phyloP scores from a whole-genome alignment of 2,329 filamentous ascomycete species.

The Stromatinia cepivora region DNA sequence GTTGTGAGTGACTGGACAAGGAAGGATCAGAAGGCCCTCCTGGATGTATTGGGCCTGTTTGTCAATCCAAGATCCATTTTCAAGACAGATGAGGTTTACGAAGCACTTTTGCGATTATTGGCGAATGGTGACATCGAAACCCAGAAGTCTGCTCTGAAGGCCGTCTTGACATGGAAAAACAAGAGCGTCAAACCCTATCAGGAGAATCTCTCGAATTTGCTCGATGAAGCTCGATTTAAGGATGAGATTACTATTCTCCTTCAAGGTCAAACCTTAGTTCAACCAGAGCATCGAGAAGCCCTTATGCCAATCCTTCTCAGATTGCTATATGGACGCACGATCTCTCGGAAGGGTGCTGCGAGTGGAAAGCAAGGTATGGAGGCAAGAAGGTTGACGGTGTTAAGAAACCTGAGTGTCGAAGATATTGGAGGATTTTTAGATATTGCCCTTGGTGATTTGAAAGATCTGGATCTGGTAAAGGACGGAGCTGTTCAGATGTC shows the following conservation, averaged over 20 bases:
- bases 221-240: slow-evolving; percentile 89
- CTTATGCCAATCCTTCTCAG: slow-evolving; percentile 86
- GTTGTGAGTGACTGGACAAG: slow-evolving; percentile 62
- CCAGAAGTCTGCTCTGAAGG: slow-evolving; percentile 81
- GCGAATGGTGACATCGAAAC: slow-evolving; percentile 88
- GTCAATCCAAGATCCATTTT: slow-evolving; percentile 83
- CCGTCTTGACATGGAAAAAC: slow-evolving; percentile 86
- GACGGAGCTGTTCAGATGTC: slow-evolving; percentile 40
- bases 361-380: slow-evolving; percentile 81
- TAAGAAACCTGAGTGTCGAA: slow-evolving; percentile 72
- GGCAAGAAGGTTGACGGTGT: slow-evolving; percentile 74
- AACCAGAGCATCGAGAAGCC: slow-evolving; percentile 67
- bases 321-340: slow-evolving; percentile 84
- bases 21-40: slow-evolving; percentile 79
- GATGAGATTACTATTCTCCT: slow-evolving; percentile 92
- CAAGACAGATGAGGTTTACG: slow-evolving; percentile 72
- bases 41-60: slow-evolving; percentile 81
- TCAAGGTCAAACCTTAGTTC: slow-evolving; percentile 71
- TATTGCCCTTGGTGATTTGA: slow-evolving; percentile 74
- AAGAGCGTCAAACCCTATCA: slow-evolving; percentile 73
- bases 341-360: slow-evolving; percentile 74
- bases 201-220: slow-evolving; percentile 79
- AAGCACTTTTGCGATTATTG: slow-evolving; percentile 71
- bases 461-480: slow-evolving; percentile 58
- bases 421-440: slow-evolving; percentile 81